Base-by-base conservation (phyloP, 2,329 filamentous ascomycete genomes). In the Aaosphaeria pasadenensis region DNA sequence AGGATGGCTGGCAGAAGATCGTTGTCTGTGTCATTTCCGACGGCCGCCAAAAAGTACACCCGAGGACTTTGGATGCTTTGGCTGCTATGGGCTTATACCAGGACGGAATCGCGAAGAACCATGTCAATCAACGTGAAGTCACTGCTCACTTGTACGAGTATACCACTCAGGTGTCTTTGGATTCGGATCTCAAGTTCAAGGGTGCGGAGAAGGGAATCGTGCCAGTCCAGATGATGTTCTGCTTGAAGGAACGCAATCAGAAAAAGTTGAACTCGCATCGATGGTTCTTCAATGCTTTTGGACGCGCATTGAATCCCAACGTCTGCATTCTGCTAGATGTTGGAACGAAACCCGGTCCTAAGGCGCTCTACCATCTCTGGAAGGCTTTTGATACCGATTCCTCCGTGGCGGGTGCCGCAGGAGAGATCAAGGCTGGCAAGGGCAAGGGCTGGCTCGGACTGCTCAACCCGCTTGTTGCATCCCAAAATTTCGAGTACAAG, bases 221-320 rank as follows among this genome's bases (percentile, higher is more conserved):
- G 9, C 95, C 94, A 1, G 95, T 91, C 66, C 94, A 99, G 74
- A 90, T 99, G 77, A 92, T 99, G 61, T 99, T 99, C 71, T 99
- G 95, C 64, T 76, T 99, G 53, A 99, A 99, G 74, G 94, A 99
- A 70, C 91, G 94, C 76, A 99, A 99, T 69, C 83, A 88, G 66
- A 95, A 96, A 74, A 99, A 99, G 76, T 82, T 99, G 59, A 99
- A 99, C 76, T 96, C 91, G 1, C 94, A 99, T 71, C 85, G 94
- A 48, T 99, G 94, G 94, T 97, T 96, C 75, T 99, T 99, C 77
- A 99, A 99, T 66, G 94, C 94, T 0, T 96, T 99, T 66, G 95
- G 94, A 30, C 85, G 87, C 54, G 88, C 92, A 0, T 78, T 99
- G 28, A 95, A 92, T 57, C 94, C 94, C 0, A 99, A 99, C 57